Percentiles rank a stretch among this genome's conserved stretches.
Evolutionary conservation across 2,329 filamentous ascomycete species (phyloP).

Genomic region (Colletotrichum sp.): DNA sequence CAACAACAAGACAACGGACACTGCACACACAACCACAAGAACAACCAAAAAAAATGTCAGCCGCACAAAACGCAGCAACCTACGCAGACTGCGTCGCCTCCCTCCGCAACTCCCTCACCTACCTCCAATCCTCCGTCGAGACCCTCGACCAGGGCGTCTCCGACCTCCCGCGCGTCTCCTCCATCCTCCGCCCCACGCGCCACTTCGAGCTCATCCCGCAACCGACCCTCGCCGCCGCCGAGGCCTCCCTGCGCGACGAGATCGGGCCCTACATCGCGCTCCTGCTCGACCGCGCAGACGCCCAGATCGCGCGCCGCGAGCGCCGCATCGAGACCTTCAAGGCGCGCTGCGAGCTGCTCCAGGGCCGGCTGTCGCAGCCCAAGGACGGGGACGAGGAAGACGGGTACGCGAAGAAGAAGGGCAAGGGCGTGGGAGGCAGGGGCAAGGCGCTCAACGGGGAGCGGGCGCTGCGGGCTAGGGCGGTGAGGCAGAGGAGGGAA

Average conservation of each 20-base stretch:
- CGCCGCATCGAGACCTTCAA: constrained; percentile 84
- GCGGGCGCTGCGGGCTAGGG: constrained; percentile 56
- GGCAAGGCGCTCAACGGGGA: constrained; percentile 53
- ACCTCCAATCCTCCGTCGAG: constrained; percentile 63
- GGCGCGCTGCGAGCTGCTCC: constrained; percentile 81
- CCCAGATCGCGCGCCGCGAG: constrained; percentile 81
- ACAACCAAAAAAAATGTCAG: background rate
- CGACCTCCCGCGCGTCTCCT: constrained; percentile 61
- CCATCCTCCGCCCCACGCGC: constrained; percentile 57
- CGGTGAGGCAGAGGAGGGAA: constrained; percentile 81
- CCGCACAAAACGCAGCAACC: constrained; percentile 25
- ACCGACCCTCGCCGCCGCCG: constrained; percentile 78
- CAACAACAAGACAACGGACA: background rate
- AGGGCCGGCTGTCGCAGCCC: constrained; percentile 59
- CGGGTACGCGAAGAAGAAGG: constrained; percentile 22
- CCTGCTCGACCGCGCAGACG: constrained; percentile 81
- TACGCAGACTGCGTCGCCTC: constrained; percentile 65
- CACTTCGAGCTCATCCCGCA: constrained; percentile 95
- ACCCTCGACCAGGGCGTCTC: constrained; percentile 60
- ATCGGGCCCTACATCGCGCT: constrained; percentile 85
- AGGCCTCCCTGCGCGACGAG: constrained; percentile 83
- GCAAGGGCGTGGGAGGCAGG: constrained; percentile 16
- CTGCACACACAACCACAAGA: background rate
- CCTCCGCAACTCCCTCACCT: constrained; percentile 62
- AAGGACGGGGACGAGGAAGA: constrained; percentile 25